Evolutionary conservation across 306 rosid species (phyloP).

Genomic region (Erythrophleum fordii): DNA sequence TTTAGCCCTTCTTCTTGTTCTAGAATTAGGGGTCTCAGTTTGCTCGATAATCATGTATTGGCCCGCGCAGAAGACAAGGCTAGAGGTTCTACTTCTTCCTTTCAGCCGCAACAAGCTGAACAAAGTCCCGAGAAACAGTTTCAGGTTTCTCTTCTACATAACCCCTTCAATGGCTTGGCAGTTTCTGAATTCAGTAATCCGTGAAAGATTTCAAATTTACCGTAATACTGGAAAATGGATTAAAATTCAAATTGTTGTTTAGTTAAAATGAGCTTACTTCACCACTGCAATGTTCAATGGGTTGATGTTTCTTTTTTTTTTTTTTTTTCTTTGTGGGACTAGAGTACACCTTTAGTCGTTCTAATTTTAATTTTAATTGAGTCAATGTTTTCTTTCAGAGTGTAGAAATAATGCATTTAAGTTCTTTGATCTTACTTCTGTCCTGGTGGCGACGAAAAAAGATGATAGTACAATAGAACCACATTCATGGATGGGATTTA

Average conservation of each 20-base stretch:
- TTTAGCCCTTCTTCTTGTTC: slow-evolving; percentile 48
- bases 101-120: slow-evolving; percentile 52
- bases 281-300: slow-evolving; percentile 11
- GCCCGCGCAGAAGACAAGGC: slow-evolving; percentile 82
- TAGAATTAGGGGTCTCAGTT: slow-evolving; percentile 47
- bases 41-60: slow-evolving; percentile 54
- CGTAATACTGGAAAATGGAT: neutral
- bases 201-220: slow-evolving; percentile 33
- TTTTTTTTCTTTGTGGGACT: neutral
- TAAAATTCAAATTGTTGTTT: slow-evolving; percentile 10
- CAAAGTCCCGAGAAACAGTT: slow-evolving; percentile 53
- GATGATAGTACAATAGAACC: neutral
- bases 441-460: neutral
- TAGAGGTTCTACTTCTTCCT: slow-evolving; percentile 49
- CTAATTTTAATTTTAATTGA: neutral
- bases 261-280: slow-evolving; percentile 13
- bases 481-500: neutral
- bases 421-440: neutral
- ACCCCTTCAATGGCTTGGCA: slow-evolving; percentile 27
- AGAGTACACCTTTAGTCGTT: neutral
- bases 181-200: slow-evolving; percentile 19
- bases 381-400: neutral
- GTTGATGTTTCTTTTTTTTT: neutral
- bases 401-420: neutral
- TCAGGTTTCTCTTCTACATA: slow-evolving; percentile 55